phyloP scores from a whole-genome alignment of 2,329 filamentous ascomycete genomes.

The Sphaerulina populicola region DNA sequence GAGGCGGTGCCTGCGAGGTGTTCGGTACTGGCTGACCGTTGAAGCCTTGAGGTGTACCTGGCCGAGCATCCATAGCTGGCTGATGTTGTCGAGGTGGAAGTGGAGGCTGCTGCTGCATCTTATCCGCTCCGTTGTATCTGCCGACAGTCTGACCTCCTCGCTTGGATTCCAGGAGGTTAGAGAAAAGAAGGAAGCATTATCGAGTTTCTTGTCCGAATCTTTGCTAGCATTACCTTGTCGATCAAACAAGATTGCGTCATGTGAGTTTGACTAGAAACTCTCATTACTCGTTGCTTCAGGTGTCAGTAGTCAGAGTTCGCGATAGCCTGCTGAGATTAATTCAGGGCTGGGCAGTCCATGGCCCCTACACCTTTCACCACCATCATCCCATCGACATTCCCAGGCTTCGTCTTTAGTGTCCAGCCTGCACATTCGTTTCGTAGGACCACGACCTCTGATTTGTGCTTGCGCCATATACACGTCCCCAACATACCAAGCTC shows the following conservation, averaged over 20 bases:
- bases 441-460: conserved; percentile 26
- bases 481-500: conserved; percentile 39
- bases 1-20: conserved; percentile 1
- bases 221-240: neutral
- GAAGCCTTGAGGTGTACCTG: conserved; percentile 1
- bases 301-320: neutral
- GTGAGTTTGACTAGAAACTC: neutral
- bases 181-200: neutral
- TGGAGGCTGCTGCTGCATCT: conserved; percentile 1
- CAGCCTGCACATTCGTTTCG: conserved; percentile 34
- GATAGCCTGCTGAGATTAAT: neutral
- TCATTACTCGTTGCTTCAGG: neutral
- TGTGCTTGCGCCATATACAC: conserved; percentile 33
- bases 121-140: neutral
- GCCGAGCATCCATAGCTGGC: conserved; percentile 1
- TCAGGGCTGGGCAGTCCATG: conserved; percentile 36
- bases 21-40: conserved; percentile 3
- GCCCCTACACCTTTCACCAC: conserved; percentile 43
- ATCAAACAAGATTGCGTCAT: conserved; percentile 3
- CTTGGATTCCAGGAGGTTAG: too few species aligned
- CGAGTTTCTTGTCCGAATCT: conserved; percentile 6
- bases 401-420: conserved; percentile 41
- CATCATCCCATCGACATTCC: conserved; percentile 39
- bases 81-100: conserved; percentile 6
- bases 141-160: neutral